These are phyloP conservation scores for Parascedosporium putredinis DNA, from an alignment of 2,329 filamentous ascomycete species.

Conservation along the genomic window DNA sequence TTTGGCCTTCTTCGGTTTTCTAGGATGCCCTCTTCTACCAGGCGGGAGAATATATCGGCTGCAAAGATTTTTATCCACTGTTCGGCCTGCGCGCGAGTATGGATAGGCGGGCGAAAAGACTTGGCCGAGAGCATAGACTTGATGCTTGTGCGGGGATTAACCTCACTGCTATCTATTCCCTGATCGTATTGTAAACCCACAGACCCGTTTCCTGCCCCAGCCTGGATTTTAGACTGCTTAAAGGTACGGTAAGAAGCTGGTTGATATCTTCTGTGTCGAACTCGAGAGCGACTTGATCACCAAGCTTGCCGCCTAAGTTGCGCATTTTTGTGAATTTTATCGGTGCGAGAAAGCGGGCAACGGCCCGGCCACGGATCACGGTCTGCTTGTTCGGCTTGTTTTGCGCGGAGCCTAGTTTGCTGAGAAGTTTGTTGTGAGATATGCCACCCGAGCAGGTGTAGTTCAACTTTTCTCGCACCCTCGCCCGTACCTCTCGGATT, in stretches of 20 bases:
- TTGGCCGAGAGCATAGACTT: slow-evolving; percentile 97
- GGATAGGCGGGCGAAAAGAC: slow-evolving; percentile 80
- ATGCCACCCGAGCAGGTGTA: slow-evolving; percentile 92
- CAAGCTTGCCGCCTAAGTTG: slow-evolving; percentile 89
- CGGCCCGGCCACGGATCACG: slow-evolving; percentile 77
- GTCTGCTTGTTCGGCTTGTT: slow-evolving; percentile 95
- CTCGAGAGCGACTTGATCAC: slow-evolving; percentile 69
- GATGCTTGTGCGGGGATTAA: slow-evolving; percentile 84
- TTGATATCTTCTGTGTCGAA: slow-evolving; percentile 74
- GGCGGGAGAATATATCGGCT: slow-evolving; percentile 79
- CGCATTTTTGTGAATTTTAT: slow-evolving; percentile 95
- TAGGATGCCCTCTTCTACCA: slow-evolving; percentile 82
- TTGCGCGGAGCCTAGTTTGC: slow-evolving; percentile 82
- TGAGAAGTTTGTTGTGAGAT: slow-evolving; percentile 86
- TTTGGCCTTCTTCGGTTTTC: slow-evolving; percentile 81
- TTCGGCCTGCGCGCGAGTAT: slow-evolving; percentile 62
- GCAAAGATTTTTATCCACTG: slow-evolving; percentile 87
- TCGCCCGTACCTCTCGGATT: slow-evolving; percentile 61
- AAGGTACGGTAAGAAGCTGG: slow-evolving; percentile 60
- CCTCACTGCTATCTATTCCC: slow-evolving; percentile 82
- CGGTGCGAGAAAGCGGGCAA: slow-evolving; percentile 64
- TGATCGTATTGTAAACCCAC: slow-evolving; percentile 77
- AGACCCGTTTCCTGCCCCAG: slow-evolving; percentile 74
- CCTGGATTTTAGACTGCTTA: slow-evolving; percentile 67
- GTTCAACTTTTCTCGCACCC: slow-evolving; percentile 57